Percentiles rank a stretch among this genome's conserved stretches.
Conservation (phyloP, 345 rosid species). For the Euclidium syriacum region DNA sequence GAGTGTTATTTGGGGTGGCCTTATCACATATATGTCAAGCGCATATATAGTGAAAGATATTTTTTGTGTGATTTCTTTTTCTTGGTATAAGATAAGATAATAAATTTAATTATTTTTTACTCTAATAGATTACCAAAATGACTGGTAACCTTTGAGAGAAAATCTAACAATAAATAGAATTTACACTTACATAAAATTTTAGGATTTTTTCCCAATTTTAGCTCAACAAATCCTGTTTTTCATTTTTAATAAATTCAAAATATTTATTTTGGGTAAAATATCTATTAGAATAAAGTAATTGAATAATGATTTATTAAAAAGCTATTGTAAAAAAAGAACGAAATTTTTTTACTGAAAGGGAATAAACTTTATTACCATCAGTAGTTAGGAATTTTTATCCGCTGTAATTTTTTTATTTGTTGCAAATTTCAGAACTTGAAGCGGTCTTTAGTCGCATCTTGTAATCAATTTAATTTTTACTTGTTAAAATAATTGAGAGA, state of each 20-base stretch:
- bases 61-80: background rate
- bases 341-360: background rate
- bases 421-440: background rate
- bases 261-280: constrained; percentile 4
- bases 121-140: background rate
- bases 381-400: background rate
- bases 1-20: background rate
- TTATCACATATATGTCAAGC: constrained; percentile 12
- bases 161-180: background rate
- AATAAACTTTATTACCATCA: constrained; percentile 5
- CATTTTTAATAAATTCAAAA: background rate
- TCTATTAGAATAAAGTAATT: background rate
- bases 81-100: background rate
- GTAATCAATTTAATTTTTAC: background rate
- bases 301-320: background rate
- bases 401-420: background rate
- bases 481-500: background rate
- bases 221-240: background rate
- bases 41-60: constrained; percentile 21
- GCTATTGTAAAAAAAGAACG: background rate
- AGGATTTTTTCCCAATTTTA: background rate
- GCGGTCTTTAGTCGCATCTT: background rate
- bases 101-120: background rate
- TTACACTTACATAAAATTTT: background rate
- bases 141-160: background rate